Base-by-base conservation (phyloP, 495 filamentous ascomycete genomes). In the Podospora pseudocomata region DNA sequence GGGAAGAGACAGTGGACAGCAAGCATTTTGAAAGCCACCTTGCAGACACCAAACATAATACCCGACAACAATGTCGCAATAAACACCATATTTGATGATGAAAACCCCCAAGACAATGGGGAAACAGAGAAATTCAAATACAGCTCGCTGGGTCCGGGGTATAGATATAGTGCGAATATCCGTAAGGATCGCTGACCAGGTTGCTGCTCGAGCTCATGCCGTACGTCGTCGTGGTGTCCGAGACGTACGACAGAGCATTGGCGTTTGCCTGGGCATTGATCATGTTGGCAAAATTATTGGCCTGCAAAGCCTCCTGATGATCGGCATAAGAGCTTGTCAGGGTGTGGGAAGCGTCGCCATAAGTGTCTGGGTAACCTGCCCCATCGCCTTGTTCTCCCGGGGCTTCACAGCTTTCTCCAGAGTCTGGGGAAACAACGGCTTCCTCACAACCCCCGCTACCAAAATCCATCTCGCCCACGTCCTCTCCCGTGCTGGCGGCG, bases 401-500 rank as follows among this genome's bases (percentile, higher is more conserved):
- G 20, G 5, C 54, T n/a, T 19, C 55, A 20, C 15, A 20, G 4
- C 55, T 11, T 20, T 58, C 23, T n/a, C 55, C 55, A 20, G n/a
- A 19, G 13, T 6, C 55, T 18, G 32, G 27, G 23, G 23, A 23
- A 23, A 23, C 60, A 63, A 6, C 61, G 34, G 6, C 15, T 16
- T 44, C 30, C 49, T 44, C 61, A 6, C 32, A 34, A 34, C 32
- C 61, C 18, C 61, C 61, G 34, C 61, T 60, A 1, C 23, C 60
- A 26, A 28, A 27, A 20, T n/a, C 18, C 19, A 61, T 26, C 16
- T 61, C 59, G 27, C 59, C 61, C 5, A 63, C 32, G 32, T 63
- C 61, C 32, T 63, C 61, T 16, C 61, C 61, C 7, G 61, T 63
- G n/a, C 32, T 49, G 18, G 61, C 61, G 19, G 32, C 61, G 4